phyloP scores from a whole-genome alignment of 192 early-diverging fungal genomes.

The Coemansia aciculifera region DNA sequence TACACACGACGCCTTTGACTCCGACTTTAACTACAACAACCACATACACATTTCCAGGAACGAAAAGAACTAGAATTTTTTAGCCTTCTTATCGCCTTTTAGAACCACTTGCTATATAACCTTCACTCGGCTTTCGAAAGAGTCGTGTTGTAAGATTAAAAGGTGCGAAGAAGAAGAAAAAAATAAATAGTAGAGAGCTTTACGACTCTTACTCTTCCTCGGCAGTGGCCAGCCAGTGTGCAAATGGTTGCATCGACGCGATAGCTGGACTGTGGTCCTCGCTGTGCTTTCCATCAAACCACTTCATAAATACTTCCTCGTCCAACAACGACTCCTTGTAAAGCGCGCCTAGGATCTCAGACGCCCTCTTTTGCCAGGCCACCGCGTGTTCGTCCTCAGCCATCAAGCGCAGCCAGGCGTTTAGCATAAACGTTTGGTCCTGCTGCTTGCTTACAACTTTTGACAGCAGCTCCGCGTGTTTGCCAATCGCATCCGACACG shows the following conservation, averaged over 20 bases:
- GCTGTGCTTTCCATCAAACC: conserved; percentile 57
- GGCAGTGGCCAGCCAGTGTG: conserved; percentile 77
- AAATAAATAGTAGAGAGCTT: background rate
- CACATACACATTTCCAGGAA: conserved; percentile 7
- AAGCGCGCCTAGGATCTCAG: conserved; percentile 64
- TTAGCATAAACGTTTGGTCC: conserved; percentile 51
- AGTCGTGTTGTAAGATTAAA: background rate
- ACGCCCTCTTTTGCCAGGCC: conserved; percentile 58
- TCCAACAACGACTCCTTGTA: conserved; percentile 79
- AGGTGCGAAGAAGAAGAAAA: background rate
- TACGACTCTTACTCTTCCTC: conserved; percentile 71
- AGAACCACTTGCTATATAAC: background rate
- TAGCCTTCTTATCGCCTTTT: background rate
- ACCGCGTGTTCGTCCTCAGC: conserved; percentile 27
- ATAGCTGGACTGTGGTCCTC: conserved; percentile 42
- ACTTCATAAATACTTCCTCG: conserved; percentile 73
- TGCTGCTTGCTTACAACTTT: conserved; percentile 37
- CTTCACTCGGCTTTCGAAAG: background rate
- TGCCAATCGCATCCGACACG: conserved; percentile 21
- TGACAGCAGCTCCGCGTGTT: conserved; percentile 30
- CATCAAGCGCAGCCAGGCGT: conserved; percentile 47
- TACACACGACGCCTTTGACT: background rate
- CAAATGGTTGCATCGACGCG: conserved; percentile 69
- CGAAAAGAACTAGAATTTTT: background rate
- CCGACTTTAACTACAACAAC: conserved; percentile 13